Percentiles rank a stretch among this genome's conserved stretches.
These are phyloP conservation scores for Diaporthe sp. DNA, from an alignment of 2,329 filamentous ascomycete genomes.

Conservation along the genomic window DNA sequence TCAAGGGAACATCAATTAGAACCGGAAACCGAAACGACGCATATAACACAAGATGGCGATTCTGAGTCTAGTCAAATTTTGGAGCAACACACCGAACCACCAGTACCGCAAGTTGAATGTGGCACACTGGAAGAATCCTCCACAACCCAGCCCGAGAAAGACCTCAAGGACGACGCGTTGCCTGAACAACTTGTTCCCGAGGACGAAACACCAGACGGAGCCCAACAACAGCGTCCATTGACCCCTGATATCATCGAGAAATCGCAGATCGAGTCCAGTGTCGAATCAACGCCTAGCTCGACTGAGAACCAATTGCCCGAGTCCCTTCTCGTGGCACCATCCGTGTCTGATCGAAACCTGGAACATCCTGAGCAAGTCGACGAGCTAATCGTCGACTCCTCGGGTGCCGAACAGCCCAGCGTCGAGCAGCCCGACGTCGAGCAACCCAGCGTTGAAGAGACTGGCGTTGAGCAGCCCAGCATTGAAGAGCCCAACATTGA, in stretches of 20 bases:
- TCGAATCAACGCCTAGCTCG: background rate
- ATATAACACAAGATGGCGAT: background rate
- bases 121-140: background rate
- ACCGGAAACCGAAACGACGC: background rate
- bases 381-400: background rate
- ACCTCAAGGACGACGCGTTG: background rate
- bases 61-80: background rate
- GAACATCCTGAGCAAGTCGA: background rate
- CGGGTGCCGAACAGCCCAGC: background rate
- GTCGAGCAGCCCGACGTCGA: too few species aligned
- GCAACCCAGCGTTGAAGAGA: background rate
- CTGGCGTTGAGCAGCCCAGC: background rate
- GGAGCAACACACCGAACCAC: slow-evolving; percentile 5
- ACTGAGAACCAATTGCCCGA: background rate
- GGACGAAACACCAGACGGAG: background rate
- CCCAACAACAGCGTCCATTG: background rate
- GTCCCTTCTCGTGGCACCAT: background rate
- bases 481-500: background rate
- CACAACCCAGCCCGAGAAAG: background rate
- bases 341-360: background rate
- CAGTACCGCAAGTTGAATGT: background rate
- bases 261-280: background rate
- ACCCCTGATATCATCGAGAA: background rate
- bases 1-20: slow-evolving; percentile 15
- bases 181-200: background rate